Percentiles rank a stretch among this genome's conserved stretches.
These are phyloP conservation scores for Neurospora cerealis DNA, from an alignment of 495 filamentous ascomycete species.

Conservation along the genomic window DNA sequence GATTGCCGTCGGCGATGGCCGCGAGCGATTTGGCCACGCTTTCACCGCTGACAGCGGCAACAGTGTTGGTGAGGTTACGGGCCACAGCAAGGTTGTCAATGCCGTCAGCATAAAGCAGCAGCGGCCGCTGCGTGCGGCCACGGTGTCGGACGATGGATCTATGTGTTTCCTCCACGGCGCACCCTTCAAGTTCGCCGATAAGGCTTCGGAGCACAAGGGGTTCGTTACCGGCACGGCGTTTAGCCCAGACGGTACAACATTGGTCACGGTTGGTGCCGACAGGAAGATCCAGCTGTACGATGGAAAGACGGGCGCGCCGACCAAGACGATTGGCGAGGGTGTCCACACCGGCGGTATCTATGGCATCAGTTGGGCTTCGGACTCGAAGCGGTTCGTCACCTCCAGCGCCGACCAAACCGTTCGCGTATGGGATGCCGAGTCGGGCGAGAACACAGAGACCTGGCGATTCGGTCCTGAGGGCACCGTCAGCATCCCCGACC, in stretches of 20 bases:
- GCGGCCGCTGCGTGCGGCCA: conserved; percentile 79
- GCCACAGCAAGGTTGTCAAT: conserved; percentile 86
- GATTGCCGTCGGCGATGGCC: conserved; percentile 90
- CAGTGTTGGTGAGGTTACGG: conserved; percentile 84
- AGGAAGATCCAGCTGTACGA: conserved; percentile 87
- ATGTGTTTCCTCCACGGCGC: conserved; percentile 88
- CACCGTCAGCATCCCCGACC: conserved; percentile 60
- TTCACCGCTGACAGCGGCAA: conserved; percentile 95
- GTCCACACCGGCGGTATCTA: conserved; percentile 88
- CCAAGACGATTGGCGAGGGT: conserved; percentile 65
- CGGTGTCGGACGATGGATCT: conserved; percentile 79
- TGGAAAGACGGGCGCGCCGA: conserved; percentile 83
- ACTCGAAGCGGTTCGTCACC: conserved; percentile 83
- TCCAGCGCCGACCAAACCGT: conserved; percentile 91
- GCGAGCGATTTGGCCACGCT: conserved; percentile 87
- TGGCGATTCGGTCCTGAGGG: conserved; percentile 86
- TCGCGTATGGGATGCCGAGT: conserved; percentile 78
- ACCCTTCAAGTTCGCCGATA: conserved; percentile 86
- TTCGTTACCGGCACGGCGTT: conserved; percentile 85
- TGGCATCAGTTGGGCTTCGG: conserved; percentile 77
- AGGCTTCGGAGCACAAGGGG: conserved; percentile 65
- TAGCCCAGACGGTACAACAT: conserved; percentile 72
- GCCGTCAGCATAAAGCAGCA: conserved; percentile 82
- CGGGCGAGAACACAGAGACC: conserved; percentile 61
- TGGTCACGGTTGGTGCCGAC: conserved; percentile 87